Conservation (phyloP, 2,329 filamentous ascomycete genomes). For the Fusarium aywerte region DNA sequence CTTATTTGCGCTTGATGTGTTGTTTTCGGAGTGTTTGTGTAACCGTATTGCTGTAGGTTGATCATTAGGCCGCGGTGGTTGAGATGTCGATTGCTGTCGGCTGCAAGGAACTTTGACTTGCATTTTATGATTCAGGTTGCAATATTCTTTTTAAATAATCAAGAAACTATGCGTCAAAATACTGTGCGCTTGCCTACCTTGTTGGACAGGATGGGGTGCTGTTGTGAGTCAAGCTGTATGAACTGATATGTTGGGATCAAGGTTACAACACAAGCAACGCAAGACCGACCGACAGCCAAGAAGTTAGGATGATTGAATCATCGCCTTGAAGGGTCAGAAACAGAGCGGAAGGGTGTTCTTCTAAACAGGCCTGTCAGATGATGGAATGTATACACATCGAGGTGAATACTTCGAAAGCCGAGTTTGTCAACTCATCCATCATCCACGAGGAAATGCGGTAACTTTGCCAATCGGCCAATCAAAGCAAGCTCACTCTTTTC, state of each 20-base stretch:
- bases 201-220: not conserved
- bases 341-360: not conserved
- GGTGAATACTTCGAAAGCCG: not conserved
- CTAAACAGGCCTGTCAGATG: not conserved
- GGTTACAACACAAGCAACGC: not conserved
- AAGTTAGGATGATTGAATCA: not conserved
- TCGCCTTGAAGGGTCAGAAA: not conserved
- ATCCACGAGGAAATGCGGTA: not conserved
- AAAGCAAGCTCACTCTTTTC: not conserved
- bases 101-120: not conserved
- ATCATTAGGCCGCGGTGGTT: not conserved
- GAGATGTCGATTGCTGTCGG: not conserved
- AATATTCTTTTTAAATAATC: not conserved
- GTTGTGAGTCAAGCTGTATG: not conserved
- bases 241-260: slow-evolving; percentile 4
- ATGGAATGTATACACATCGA: not conserved
- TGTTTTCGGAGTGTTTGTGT: not conserved
- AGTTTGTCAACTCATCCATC: not conserved
- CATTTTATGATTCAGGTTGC: not conserved
- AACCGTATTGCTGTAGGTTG: not conserved
- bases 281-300: not conserved
- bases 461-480: not conserved
- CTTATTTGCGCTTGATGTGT: slow-evolving; percentile 1
- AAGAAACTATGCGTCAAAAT: not conserved
- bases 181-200: not conserved